These are phyloP conservation scores for Botrytis elliptica DNA, from an alignment of 2,329 filamentous ascomycete species.

Conservation along the genomic window DNA sequence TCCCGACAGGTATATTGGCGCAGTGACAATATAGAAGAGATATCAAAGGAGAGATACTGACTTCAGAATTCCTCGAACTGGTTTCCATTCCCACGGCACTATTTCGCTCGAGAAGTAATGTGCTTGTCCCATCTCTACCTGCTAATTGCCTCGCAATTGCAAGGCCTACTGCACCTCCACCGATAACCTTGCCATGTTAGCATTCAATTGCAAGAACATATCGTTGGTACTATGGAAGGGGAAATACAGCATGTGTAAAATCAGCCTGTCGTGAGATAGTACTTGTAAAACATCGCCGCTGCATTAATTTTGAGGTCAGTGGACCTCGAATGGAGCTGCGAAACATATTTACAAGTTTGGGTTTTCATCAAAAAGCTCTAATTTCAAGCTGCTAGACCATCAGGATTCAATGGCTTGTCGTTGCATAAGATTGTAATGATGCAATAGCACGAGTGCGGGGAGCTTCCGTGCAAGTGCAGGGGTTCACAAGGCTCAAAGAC, in stretches of 20 bases:
- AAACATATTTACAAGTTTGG: conserved; percentile 23
- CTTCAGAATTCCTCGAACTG: conserved; percentile 69
- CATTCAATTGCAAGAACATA: conserved; percentile 1
- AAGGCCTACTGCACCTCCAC: conserved; percentile 67
- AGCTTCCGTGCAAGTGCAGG: conserved; percentile 15
- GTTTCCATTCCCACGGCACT: conserved; percentile 65
- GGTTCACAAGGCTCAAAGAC: conserved; percentile 17
- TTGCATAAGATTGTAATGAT: conserved; percentile 18
- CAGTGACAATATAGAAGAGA: neutral
- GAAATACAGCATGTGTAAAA: conserved; percentile 40
- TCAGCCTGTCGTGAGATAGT: conserved; percentile 32
- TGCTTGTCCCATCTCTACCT: conserved; percentile 56
- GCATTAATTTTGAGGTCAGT: conserved; percentile 19
- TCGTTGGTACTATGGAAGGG: neutral
- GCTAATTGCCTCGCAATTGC: conserved; percentile 65
- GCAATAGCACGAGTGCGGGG: conserved; percentile 13
- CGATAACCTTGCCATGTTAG: conserved; percentile 44
- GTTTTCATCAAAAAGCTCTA: neutral
- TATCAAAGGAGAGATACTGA: conserved; percentile 18
- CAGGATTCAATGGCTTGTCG: neutral
- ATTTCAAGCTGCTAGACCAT: neutral
- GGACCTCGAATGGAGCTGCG: conserved; percentile 23
- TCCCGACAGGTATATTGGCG: neutral
- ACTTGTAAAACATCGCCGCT: conserved; percentile 32
- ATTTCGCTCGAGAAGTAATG: conserved; percentile 66